These are phyloP conservation scores for Amylostereum chailletii DNA, from an alignment of 1,284 basidiomycete species.

Conservation along the genomic window DNA sequence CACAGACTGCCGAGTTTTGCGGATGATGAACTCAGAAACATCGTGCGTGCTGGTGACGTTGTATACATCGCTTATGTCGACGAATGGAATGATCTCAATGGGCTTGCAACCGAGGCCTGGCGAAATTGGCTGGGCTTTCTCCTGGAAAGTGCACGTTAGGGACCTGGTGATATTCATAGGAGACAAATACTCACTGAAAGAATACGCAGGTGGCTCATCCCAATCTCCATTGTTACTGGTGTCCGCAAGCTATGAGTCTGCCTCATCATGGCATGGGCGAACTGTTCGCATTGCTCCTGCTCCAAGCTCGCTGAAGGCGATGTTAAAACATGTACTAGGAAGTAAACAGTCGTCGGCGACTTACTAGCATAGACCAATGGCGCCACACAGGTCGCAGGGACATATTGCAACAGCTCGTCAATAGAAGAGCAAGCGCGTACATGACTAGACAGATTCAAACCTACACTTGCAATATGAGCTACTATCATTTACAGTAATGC, in stretches of 20 bases:
- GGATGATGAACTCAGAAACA: conserved; percentile 74
- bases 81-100: conserved; percentile 70
- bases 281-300: conserved; percentile 41
- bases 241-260: conserved; percentile 50
- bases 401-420: conserved; percentile 44
- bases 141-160: conserved; percentile 25
- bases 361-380: conserved; percentile 48
- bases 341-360: conserved; percentile 10
- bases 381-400: conserved; percentile 40
- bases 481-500: neutral
- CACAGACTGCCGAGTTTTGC: conserved; percentile 58
- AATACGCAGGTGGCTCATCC: conserved; percentile 57
- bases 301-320: conserved; percentile 43
- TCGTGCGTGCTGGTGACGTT: conserved; percentile 70
- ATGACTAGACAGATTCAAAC: conserved; percentile 43
- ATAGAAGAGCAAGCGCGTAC: conserved; percentile 54
- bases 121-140: conserved; percentile 56
- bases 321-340: neutral
- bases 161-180: neutral
- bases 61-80: conserved; percentile 80
- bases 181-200: conserved; percentile 42
- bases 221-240: conserved; percentile 56
- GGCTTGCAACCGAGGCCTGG: conserved; percentile 59
- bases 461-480: conserved; percentile 23
- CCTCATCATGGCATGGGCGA: conserved; percentile 55